Conservation (phyloP, 1,284 basidiomycete species). For the Fistulina hepatica region DNA sequence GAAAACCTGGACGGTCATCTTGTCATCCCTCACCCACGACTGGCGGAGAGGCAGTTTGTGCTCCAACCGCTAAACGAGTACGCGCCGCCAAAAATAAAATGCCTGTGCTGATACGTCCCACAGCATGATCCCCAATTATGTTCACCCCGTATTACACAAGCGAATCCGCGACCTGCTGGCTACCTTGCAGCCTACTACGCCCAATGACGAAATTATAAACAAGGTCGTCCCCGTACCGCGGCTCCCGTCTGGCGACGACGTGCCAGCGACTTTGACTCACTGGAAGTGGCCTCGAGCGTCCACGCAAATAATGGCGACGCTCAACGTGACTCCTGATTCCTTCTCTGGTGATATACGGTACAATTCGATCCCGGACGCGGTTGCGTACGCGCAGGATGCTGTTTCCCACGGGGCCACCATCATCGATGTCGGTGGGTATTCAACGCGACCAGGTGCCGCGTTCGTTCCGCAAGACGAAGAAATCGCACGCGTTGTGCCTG, state of each 20-base stretch:
- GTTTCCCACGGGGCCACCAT: constrained; percentile 58
- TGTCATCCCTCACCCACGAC: constrained; percentile 74
- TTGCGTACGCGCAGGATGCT: constrained; percentile 38
- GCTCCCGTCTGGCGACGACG: constrained; percentile 30
- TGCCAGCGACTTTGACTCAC: constrained; percentile 41
- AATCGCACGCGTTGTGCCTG: constrained; percentile 60
- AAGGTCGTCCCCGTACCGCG: constrained; percentile 58
- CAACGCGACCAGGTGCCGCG: constrained; percentile 71
- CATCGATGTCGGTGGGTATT: constrained; percentile 91
- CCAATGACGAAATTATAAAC: constrained; percentile 38
- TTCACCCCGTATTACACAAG: constrained; percentile 48
- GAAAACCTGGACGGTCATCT: constrained; percentile 56
- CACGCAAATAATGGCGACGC: constrained; percentile 85
- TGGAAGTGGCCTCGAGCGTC: constrained; percentile 33
- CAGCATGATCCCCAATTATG: constrained; percentile 62
- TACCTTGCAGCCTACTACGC: constrained; percentile 23
- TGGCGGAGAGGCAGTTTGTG: constrained; percentile 87
- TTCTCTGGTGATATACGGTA: constrained; percentile 84
- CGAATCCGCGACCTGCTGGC: constrained; percentile 38
- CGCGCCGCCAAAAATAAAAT: constrained; percentile 19
- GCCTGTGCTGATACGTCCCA: constrained; percentile 1
- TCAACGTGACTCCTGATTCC: constrained; percentile 94
- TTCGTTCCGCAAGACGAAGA: constrained; percentile 71
- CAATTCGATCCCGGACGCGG: constrained; percentile 36
- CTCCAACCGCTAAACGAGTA: constrained; percentile 82